Evolutionary conservation across 129 eudicot genomes (phyloP).

Genomic region (Centrapalus pauciflorus): DNA sequence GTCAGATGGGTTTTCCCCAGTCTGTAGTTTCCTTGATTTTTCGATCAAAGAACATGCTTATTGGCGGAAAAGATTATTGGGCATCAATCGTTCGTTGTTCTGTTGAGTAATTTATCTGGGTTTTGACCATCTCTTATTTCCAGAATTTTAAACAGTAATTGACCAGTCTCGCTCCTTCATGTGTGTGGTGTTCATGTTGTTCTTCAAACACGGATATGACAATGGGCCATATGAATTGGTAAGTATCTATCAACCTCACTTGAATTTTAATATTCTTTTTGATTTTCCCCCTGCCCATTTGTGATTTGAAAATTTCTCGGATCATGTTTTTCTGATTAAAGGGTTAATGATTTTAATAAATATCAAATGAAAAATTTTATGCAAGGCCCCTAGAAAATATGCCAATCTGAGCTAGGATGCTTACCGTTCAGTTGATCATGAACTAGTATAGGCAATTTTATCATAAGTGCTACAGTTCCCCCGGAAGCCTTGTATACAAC

Average conservation of each 20-base stretch:
- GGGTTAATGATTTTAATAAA: background rate
- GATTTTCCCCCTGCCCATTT: background rate
- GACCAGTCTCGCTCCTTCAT: background rate
- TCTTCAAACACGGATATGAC: constrained; percentile 10
- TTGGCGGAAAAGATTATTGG: background rate
- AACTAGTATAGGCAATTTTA: background rate
- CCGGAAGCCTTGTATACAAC: background rate
- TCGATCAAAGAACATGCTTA: constrained; percentile 12
- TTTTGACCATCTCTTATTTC: constrained; percentile 6
- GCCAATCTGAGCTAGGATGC: background rate
- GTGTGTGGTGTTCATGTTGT: constrained; percentile 14
- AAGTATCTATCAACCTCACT: constrained; percentile 6
- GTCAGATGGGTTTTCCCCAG: constrained; percentile 10
- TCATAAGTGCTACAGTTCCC: background rate
- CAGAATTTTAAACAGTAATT: too few relatives aligned
- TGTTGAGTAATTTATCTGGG: background rate
- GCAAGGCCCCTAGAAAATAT: background rate
- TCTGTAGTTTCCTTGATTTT: background rate
- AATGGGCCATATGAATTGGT: constrained; percentile 18
- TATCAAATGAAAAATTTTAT: constrained; percentile 9
- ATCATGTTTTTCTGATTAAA: constrained; percentile 1
- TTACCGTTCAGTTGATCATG: background rate
- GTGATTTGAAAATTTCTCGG: background rate
- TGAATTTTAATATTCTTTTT: background rate
- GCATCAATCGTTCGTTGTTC: background rate